A percentile compares a stretch with the other conserved stretches of the same genome.
These are phyloP conservation scores for Eremothecium coryli DNA, from an alignment of 1,139 yeast species.

Conservation along the genomic window DNA sequence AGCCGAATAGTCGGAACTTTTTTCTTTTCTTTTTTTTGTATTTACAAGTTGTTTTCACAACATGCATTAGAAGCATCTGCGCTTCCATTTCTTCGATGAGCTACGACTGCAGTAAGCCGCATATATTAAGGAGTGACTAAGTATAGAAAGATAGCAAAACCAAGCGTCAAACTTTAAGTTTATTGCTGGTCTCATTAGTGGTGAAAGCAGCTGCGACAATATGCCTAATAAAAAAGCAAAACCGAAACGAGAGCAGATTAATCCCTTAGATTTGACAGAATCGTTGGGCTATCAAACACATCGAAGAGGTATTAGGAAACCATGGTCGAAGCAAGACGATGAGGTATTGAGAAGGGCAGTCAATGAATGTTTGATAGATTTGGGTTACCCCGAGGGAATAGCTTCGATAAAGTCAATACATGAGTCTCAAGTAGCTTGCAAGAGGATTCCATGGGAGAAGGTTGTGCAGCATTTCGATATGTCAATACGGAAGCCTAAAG, in stretches of 20 bases:
- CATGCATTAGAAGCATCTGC: too few species aligned
- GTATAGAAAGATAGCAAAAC: too few species aligned
- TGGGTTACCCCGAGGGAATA: slow-evolving; percentile 31
- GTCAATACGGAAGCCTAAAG: slow-evolving; percentile 50
- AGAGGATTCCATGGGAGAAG: slow-evolving; percentile 49
- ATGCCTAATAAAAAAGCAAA: slow-evolving; percentile 11
- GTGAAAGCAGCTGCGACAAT: too few species aligned
- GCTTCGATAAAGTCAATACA: slow-evolving; percentile 24
- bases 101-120: too few species aligned
- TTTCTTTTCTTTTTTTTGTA: too few species aligned
- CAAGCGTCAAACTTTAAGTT: too few species aligned
- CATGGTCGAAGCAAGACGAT: slow-evolving; percentile 67
- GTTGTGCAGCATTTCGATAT: slow-evolving; percentile 39
- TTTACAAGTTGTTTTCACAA: too few species aligned
- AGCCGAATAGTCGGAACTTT: too few species aligned
- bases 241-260: slow-evolving; percentile 35
- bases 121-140: too few species aligned
- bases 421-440: slow-evolving; percentile 24
- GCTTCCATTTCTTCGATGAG: too few species aligned
- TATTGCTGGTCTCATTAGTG: too few species aligned
- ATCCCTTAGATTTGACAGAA: slow-evolving; percentile 61
- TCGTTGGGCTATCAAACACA: slow-evolving; percentile 70
- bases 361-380: slow-evolving; percentile 25
- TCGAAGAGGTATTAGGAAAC: slow-evolving; percentile 50
- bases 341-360: slow-evolving; percentile 36